A percentile compares a stretch with the other conserved stretches of the same genome.
These are phyloP conservation scores for Aphanomyces invadans DNA, from an alignment of 352 stramenopile genomes.

Conservation along the genomic window DNA sequence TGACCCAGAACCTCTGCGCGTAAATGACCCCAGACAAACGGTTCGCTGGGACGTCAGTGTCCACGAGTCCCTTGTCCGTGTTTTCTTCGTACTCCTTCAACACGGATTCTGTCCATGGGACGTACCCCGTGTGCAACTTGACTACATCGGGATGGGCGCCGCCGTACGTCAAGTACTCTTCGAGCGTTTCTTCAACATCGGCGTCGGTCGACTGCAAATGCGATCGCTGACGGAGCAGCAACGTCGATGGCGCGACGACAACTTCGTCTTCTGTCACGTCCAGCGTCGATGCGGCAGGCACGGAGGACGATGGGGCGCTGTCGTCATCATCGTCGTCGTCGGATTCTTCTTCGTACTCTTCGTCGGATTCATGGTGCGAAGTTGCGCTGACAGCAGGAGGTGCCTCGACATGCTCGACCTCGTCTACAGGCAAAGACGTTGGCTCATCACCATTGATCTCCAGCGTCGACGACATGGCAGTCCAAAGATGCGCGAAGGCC, in stretches of 20 bases:
- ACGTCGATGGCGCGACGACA: neutral
- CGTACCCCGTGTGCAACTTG: slow-evolving; percentile 17
- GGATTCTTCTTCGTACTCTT: slow-evolving; percentile 9
- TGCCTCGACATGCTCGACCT: neutral
- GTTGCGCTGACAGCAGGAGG: neutral
- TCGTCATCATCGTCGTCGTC: slow-evolving; percentile 4
- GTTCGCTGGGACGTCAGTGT: slow-evolving; percentile 43
- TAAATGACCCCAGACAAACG: slow-evolving; percentile 81
- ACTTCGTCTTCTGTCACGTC: neutral
- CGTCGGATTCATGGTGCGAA: neutral
- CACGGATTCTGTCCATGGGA: slow-evolving; percentile 12
- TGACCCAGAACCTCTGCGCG: slow-evolving; percentile 80
- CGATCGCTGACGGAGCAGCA: slow-evolving; percentile 17
- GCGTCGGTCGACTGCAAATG: slow-evolving; percentile 5
- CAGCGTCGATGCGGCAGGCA: neutral
- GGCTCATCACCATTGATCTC: neutral
- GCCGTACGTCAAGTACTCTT: slow-evolving; percentile 11
- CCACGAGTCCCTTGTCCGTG: slow-evolving; percentile 28
- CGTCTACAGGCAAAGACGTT: neutral
- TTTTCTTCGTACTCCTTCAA: slow-evolving; percentile 18
- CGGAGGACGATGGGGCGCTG: neutral
- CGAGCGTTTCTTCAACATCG: neutral
- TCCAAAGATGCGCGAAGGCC: neutral
- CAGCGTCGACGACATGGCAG: neutral
- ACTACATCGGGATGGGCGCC: slow-evolving; percentile 12